These are phyloP conservation scores for Capronia epimyces DNA, from an alignment of 2,329 filamentous ascomycete species.

Conservation along the genomic window DNA sequence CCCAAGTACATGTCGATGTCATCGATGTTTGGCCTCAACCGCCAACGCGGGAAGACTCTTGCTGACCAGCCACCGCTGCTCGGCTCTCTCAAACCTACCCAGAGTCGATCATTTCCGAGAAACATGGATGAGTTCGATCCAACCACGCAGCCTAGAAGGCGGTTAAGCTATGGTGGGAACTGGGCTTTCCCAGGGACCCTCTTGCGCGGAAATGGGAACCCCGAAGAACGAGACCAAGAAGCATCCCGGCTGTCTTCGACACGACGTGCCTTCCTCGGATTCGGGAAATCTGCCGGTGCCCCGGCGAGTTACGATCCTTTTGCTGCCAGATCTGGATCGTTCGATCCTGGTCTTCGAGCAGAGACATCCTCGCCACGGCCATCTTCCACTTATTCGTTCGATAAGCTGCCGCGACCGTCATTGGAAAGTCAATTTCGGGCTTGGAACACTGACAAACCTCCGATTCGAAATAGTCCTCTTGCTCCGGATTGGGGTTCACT, in stretches of 20 bases:
- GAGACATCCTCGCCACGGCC: constrained; percentile 42
- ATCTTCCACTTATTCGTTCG: constrained; percentile 52
- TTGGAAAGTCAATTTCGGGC: constrained; percentile 73
- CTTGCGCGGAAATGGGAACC: constrained; percentile 37
- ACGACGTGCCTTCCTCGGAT: constrained; percentile 35
- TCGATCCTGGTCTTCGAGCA: constrained; percentile 43
- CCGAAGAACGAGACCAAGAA: constrained; percentile 32
- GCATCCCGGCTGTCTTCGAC: constrained; percentile 32
- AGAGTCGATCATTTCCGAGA: constrained; percentile 61
- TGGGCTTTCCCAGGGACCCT: constrained; percentile 47
- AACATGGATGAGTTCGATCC: constrained; percentile 50
- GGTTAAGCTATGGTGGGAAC: constrained; percentile 54
- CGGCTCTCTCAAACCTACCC: constrained; percentile 54
- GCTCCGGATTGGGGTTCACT: constrained; percentile 50
- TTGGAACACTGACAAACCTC: constrained; percentile 53
- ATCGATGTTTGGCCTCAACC: constrained; percentile 53
- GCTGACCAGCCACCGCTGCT: constrained; percentile 54
- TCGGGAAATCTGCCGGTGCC: constrained; percentile 34
- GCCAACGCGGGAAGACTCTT: constrained; percentile 57
- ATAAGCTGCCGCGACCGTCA: constrained; percentile 65
- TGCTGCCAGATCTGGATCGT: constrained; percentile 43
- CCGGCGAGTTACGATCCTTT: constrained; percentile 44
- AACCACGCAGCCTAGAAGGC: constrained; percentile 45
- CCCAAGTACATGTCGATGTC: constrained; percentile 31
- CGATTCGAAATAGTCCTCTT: constrained; percentile 49